These are phyloP conservation scores for Paratinospora sagittata DNA, from an alignment of 164 flowering plant species.

Conservation along the genomic window DNA sequence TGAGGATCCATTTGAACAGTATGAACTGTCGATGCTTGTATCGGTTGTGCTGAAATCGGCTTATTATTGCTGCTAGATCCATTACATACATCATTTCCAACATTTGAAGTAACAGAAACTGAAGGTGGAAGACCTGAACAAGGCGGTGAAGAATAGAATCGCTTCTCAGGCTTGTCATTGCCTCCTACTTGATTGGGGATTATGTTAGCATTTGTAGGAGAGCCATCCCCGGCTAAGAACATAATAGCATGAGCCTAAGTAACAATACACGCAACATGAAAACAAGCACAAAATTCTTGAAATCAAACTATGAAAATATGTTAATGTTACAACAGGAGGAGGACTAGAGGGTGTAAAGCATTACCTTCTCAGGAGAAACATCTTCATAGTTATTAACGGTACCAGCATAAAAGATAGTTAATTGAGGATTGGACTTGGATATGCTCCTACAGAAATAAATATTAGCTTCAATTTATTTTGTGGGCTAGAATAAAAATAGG, in stretches of 20 bases:
- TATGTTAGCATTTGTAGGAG: conserved; percentile 26
- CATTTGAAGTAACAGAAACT: conserved; percentile 49
- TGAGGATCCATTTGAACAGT: conserved; percentile 40
- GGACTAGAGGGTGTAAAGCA: conserved; percentile 5
- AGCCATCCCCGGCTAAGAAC: conserved; percentile 63
- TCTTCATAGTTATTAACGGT: conserved; percentile 60
- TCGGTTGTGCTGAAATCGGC: conserved; percentile 28
- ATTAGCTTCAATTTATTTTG: conserved; percentile 2
- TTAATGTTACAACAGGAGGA: no score
- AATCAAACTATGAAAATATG: not conserved
- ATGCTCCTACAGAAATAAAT: conserved; percentile 30
- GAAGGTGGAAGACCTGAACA: conserved; percentile 54
- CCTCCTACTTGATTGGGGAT: conserved; percentile 24
- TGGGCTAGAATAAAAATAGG: no score
- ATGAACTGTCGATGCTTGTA: conserved; percentile 26
- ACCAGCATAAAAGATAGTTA: conserved; percentile 84
- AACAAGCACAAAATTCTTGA: not conserved
- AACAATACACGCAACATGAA: not conserved
- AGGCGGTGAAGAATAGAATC: conserved; percentile 25
- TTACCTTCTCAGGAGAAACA: conserved; percentile 78
- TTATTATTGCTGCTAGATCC: conserved; percentile 49
- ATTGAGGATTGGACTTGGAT: conserved; percentile 39
- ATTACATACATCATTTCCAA: conserved; percentile 40
- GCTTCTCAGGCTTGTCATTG: conserved; percentile 35
- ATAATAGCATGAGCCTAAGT: conserved; percentile 80